Percentiles rank a stretch among this genome's conserved stretches.
phyloP scores from a whole-genome alignment of 75 land plant genomes.

The Selaginella moellendorffii region DNA sequence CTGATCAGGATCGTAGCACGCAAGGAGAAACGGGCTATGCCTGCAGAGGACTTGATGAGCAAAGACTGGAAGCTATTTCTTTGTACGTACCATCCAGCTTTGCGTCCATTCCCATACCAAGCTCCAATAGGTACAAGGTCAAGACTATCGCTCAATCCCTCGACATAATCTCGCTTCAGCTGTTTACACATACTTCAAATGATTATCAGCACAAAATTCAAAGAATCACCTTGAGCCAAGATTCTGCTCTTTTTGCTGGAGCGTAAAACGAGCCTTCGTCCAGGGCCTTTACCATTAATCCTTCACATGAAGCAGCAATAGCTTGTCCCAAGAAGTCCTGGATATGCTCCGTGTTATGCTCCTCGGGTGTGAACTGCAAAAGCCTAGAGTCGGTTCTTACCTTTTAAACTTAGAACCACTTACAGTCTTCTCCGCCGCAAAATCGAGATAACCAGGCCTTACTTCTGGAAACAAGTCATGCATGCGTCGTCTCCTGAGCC shows the following conservation, averaged over 20 bases:
- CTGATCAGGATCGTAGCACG: constrained; percentile 80
- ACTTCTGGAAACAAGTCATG: constrained; percentile 36
- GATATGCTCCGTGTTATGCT: constrained; percentile 16
- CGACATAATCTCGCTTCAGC: constrained; percentile 94
- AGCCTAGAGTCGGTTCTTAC: no score
- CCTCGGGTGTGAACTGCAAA: not conserved
- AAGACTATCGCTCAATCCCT: constrained; percentile 71
- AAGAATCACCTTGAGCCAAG: constrained; percentile 86
- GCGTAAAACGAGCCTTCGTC: constrained; percentile 76
- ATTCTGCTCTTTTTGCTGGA: constrained; percentile 80
- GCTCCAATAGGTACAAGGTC: constrained; percentile 98
- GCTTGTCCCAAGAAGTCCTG: constrained; percentile 67
- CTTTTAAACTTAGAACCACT: no score
- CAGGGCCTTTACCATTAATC: constrained; percentile 79
- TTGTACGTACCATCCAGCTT: constrained; percentile 98
- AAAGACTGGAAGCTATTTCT: no score
- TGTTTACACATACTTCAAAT: constrained; percentile 12
- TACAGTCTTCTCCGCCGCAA: constrained; percentile 72
- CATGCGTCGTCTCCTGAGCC: constrained; percentile 63
- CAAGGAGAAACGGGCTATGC: constrained; percentile 95
- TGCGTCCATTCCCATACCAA: constrained; percentile 98
- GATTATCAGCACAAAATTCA: not conserved
- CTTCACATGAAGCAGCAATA: constrained; percentile 71
- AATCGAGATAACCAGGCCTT: constrained; percentile 53
- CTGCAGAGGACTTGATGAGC: constrained; percentile 31